Evolutionary conservation across 129 eudicot species (phyloP).

Genomic region (Helichrysum umbraculigerum): DNA sequence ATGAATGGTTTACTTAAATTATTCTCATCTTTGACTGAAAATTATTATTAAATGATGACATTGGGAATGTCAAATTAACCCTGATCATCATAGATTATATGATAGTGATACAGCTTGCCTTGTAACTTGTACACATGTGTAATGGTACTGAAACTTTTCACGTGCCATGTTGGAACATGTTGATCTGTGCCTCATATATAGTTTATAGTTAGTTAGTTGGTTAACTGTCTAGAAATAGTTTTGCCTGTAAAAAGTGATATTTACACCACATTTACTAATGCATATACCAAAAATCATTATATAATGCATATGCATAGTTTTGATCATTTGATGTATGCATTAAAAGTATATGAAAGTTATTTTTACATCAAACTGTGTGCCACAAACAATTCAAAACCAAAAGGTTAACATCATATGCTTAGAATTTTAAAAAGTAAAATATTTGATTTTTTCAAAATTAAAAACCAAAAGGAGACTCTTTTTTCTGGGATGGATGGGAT

Average conservation of each 20-base stretch:
- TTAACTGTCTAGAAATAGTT: neutral
- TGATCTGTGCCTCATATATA: neutral
- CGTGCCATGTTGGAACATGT: neutral
- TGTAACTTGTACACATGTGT: conserved; percentile 18
- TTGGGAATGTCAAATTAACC: neutral
- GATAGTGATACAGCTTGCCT: neutral
- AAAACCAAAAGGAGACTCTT: neutral
- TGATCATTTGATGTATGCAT: neutral
- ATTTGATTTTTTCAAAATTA: neutral
- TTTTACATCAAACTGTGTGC: neutral
- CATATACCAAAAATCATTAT: neutral
- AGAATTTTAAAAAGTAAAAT: neutral
- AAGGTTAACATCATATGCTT: conserved; percentile 4
- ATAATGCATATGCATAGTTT: neutral
- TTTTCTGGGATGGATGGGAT: neutral
- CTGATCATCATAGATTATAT: neutral
- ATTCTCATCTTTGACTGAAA: neutral
- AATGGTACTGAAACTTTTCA: neutral
- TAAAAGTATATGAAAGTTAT: neutral
- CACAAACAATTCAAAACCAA: neutral
- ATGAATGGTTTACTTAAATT: neutral
- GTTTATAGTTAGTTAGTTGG: neutral
- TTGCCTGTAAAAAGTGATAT: neutral
- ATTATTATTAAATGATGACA: neutral
- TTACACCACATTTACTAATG: neutral